A percentile compares a stretch with the other conserved stretches of the same genome.
Evolutionary conservation across 257 asterid genomes (phyloP).

Genomic region (Jaltomata sinuosa): DNA sequence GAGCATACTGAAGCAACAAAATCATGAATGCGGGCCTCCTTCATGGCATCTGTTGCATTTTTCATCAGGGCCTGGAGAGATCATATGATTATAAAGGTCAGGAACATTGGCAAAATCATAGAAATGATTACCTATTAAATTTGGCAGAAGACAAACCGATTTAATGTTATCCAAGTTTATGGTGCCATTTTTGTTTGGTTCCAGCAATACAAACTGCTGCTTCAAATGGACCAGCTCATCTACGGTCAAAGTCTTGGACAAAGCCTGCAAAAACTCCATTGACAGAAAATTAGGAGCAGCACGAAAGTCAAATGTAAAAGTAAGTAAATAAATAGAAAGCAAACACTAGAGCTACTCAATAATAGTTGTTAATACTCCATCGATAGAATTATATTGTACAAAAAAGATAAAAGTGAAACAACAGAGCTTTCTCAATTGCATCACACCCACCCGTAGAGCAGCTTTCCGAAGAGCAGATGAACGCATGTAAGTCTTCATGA

Average conservation of each 20-base stretch:
- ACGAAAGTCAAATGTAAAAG: neutral
- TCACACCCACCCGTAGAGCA: slow-evolving; percentile 54
- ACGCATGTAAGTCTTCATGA: slow-evolving; percentile 82
- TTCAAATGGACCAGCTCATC: slow-evolving; percentile 37
- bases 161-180: slow-evolving; percentile 38
- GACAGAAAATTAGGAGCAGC: neutral
- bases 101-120: neutral
- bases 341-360: neutral
- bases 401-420: neutral
- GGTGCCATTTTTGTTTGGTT: slow-evolving; percentile 45
- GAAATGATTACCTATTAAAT: neutral
- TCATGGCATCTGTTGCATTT: slow-evolving; percentile 78
- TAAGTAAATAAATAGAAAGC: neutral
- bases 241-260: slow-evolving; percentile 37
- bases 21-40: slow-evolving; percentile 65
- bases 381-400: neutral
- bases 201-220: slow-evolving; percentile 36
- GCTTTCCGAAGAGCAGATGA: slow-evolving; percentile 94
- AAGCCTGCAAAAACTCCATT: slow-evolving; percentile 21
- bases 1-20: slow-evolving; percentile 64
- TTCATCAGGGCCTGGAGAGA: slow-evolving; percentile 60
- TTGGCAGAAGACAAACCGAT: slow-evolving; percentile 15
- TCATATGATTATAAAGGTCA: neutral
- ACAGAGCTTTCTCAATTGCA: neutral
- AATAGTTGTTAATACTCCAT: neutral